Percentiles rank a stretch among this genome's conserved stretches.
Conservation (phyloP, 1,139 yeast species). For the Sugiyamaella sp. region DNA sequence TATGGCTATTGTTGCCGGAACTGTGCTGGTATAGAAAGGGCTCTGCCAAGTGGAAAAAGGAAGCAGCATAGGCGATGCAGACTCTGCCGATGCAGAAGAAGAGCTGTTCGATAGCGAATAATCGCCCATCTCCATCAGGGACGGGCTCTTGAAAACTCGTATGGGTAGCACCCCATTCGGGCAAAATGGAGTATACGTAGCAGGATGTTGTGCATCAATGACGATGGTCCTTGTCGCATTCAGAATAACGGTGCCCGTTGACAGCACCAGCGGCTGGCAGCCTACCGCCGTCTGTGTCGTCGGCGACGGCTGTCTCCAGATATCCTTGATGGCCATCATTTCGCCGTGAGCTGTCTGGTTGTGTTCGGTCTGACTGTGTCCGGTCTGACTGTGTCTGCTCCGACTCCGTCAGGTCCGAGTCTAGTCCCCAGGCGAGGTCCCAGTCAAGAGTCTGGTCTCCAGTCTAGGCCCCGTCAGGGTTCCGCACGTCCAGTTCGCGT, state of each 20-base stretch:
- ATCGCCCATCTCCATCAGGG: slow-evolving; percentile 23
- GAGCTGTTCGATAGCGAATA: too few species aligned
- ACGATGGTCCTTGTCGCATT: slow-evolving; percentile 26
- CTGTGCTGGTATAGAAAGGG: slow-evolving; percentile 35
- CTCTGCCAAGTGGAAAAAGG: slow-evolving; percentile 25
- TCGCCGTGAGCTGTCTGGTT: too few species aligned
- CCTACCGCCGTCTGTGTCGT: slow-evolving; percentile 23
- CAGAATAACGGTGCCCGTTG: slow-evolving; percentile 27
- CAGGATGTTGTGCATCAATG: slow-evolving; percentile 18
- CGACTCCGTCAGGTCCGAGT: too few species aligned
- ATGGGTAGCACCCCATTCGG: slow-evolving; percentile 27
- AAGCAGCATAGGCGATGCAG: neutral
- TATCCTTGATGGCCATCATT: slow-evolving; percentile 19
- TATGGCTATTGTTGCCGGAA: slow-evolving; percentile 35
- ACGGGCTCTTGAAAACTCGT: slow-evolving; percentile 19
- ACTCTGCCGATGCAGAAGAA: neutral
- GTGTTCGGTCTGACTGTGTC: too few species aligned
- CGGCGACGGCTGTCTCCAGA: slow-evolving; percentile 28
- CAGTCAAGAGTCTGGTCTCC: too few species aligned
- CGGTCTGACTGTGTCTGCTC: too few species aligned
- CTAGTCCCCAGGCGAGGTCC: too few species aligned
- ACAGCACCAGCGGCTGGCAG: slow-evolving; percentile 24
- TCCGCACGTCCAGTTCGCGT: too few species aligned
- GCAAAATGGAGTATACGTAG: slow-evolving; percentile 29
- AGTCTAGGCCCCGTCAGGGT: too few species aligned